Conservation (phyloP, 2,329 filamentous ascomycete species). For the Didymella sp. region DNA sequence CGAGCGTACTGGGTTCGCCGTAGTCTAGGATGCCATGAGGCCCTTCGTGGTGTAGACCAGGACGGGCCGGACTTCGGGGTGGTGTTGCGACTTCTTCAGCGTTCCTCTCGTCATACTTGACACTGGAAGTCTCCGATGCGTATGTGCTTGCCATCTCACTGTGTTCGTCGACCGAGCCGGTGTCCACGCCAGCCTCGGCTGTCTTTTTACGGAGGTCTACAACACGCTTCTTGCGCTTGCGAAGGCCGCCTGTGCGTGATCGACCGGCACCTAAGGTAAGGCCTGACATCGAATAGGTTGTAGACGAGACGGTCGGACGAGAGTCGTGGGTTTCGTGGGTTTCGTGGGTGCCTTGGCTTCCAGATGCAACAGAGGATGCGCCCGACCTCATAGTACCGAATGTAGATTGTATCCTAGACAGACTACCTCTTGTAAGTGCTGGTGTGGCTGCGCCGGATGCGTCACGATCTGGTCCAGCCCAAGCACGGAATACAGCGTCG, state of each 20-base stretch:
- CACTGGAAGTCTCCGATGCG: conserved; percentile 62
- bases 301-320: conserved; percentile 69
- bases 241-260: conserved; percentile 66
- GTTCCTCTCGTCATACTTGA: conserved; percentile 45
- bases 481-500: conserved; percentile 90
- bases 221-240: conserved; percentile 84
- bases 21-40: conserved; percentile 35
- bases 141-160: conserved; percentile 61
- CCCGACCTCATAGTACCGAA: conserved; percentile 57
- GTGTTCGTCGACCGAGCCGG: conserved; percentile 60
- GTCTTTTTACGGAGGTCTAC: conserved; percentile 77
- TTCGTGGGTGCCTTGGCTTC: conserved; percentile 54
- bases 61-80: conserved; percentile 38
- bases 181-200: conserved; percentile 56
- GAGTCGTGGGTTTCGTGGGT: conserved; percentile 58
- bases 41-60: conserved; percentile 33
- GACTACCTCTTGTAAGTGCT: conserved; percentile 51
- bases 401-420: conserved; percentile 57
- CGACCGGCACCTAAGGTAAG: conserved; percentile 68
- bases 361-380: conserved; percentile 45
- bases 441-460: conserved; percentile 60
- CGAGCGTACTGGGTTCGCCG: conserved; percentile 34
- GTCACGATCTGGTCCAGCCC: conserved; percentile 79
- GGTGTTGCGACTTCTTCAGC: conserved; percentile 44
- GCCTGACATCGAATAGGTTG: conserved; percentile 62